Base-by-base conservation (phyloP, 2,329 filamentous ascomycete genomes). In the Botrytis cinerea region DNA sequence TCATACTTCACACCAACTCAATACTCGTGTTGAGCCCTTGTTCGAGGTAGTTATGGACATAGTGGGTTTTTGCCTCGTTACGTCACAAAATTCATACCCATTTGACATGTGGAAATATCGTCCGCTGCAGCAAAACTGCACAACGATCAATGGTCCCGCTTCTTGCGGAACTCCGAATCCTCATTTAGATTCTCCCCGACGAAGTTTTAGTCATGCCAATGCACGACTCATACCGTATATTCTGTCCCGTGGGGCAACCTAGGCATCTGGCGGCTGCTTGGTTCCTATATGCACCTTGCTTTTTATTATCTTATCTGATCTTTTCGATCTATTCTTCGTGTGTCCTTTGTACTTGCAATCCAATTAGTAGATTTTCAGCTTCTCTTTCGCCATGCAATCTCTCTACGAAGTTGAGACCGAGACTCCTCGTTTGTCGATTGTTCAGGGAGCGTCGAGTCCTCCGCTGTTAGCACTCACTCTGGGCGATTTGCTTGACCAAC, bases 301-400 rank as follows among this genome's bases (percentile, higher is more conserved):
- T 51, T 12, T 9, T 69, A 60, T 68, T 69, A 73, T 73, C 71
- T 73, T 73, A 73, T 73, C 71, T 61, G 71, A 73, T 73, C 71
- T 68, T 68, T 68, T 60, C 10, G 63, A 60, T 69, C 63, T 28
- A 46, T 61, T 51, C 28, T 51, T 54, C 14, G 2, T 28, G 57
- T 28, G 10, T 45, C 40, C 14, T 57, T 32, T 46, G 68, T 32
- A 69, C 63, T 60, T 73, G 32, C 63, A 32, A 43, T 20, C 16
- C 35, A 25, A 16, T 43, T n/a, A 51, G 6, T 18, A 60, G 43
- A 60, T 43, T 43, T 46, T 28, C 25, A 5, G 25, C 35, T 7
- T 57, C 40, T 63, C n/a, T 63, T 57, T 69, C 38, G 61, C 22
- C 20, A 73, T 73, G 71, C 43, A 69, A 59, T 73, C 71, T 20